These are phyloP conservation scores for Phoma herbarum DNA, from an alignment of 2,329 filamentous ascomycete species.

Conservation along the genomic window DNA sequence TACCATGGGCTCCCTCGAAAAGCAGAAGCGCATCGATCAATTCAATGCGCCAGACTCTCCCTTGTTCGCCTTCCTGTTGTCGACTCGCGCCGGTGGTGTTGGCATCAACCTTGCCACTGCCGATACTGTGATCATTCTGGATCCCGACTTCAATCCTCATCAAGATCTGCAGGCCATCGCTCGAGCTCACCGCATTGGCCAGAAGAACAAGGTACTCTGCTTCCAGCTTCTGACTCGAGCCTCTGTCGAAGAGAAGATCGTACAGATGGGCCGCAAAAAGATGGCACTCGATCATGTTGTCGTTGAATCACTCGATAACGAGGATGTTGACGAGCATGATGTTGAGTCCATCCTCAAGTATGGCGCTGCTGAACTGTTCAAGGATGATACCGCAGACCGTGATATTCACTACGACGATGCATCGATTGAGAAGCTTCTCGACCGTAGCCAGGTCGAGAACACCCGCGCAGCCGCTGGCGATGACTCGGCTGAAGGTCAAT, in stretches of 20 bases:
- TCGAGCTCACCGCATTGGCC: constrained; percentile 93
- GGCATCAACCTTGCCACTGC: constrained; percentile 97
- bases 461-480: constrained; percentile 65
- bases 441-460: constrained; percentile 81
- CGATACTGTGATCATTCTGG: constrained; percentile 96
- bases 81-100: constrained; percentile 92
- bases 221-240: constrained; percentile 93
- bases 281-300: constrained; percentile 94
- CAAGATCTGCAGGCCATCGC: constrained; percentile 97
- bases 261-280: constrained; percentile 94
- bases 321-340: constrained; percentile 81
- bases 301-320: constrained; percentile 87
- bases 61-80: constrained; percentile 90
- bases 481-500: constrained; percentile 76
- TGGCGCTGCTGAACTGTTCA: constrained; percentile 86
- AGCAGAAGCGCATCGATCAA: constrained; percentile 92
- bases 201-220: constrained; percentile 93
- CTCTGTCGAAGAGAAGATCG: constrained; percentile 92
- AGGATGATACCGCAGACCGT: constrained; percentile 72
- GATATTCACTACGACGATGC: constrained; percentile 83
- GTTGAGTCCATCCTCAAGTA: constrained; percentile 87
- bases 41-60: constrained; percentile 87
- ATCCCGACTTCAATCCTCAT: constrained; percentile 97
- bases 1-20: constrained; percentile 79
- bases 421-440: constrained; percentile 89